phyloP scores from a whole-genome alignment of 163 green algal species.

The Coccomyxa subellipsoidea region DNA sequence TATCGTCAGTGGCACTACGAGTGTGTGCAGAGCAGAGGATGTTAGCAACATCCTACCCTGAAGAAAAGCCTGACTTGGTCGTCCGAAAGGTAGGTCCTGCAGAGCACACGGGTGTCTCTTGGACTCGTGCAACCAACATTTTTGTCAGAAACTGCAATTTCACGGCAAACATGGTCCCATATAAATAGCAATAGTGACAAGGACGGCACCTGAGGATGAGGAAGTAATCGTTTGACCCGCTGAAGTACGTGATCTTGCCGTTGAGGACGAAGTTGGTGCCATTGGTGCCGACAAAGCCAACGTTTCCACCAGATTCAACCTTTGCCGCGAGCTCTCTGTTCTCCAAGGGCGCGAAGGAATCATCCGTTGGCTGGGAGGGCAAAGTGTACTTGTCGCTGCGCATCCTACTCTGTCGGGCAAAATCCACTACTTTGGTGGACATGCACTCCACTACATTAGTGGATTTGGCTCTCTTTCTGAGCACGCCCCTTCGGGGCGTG shows the following conservation, averaged over 20 bases:
- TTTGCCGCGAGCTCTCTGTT: not conserved
- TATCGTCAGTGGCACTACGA: not conserved
- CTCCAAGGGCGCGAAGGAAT: not conserved
- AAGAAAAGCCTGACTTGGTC: slow-evolving; percentile 5
- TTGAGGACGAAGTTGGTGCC: slow-evolving; percentile 4
- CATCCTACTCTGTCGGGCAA: no score
- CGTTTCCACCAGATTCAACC: not conserved
- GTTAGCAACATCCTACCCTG: not conserved
- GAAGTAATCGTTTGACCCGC: not conserved
- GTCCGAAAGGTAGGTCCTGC: not conserved
- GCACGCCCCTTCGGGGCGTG: no score
- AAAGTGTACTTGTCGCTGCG: not conserved
- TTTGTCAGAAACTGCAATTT: no score
- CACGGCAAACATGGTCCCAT: no score
- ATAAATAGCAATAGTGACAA: not conserved
- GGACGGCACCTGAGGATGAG: not conserved
- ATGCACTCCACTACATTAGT: no score
- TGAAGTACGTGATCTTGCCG: not conserved
- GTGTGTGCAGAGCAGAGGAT: not conserved
- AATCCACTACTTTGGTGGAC: no score
- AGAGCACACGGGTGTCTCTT: no score
- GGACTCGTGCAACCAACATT: no score
- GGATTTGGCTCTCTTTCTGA: no score
- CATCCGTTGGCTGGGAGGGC: not conserved
- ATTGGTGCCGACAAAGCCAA: not conserved